Conservation (phyloP, 2,329 filamentous ascomycete genomes). For the Alternaria sp. region DNA sequence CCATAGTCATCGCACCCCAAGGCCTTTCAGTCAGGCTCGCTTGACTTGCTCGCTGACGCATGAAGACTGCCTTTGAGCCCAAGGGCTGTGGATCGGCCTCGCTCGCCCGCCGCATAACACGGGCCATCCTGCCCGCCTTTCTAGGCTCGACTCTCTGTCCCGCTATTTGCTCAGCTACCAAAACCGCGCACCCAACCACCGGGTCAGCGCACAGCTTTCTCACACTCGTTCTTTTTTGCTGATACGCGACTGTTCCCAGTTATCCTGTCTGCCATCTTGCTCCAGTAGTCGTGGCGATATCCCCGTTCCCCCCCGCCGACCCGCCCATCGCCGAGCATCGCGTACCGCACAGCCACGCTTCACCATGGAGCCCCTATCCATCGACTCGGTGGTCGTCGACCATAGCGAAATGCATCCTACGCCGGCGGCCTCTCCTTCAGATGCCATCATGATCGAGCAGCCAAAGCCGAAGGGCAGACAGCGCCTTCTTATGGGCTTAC, state of each 20-base stretch:
- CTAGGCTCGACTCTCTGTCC: constrained; percentile 20
- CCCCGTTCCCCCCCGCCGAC: constrained; percentile 26
- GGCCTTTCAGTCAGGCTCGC: neutral
- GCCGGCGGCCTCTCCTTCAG: constrained; percentile 31
- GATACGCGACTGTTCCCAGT: constrained; percentile 9
- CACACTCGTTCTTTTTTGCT: constrained; percentile 15
- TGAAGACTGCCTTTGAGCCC: constrained; percentile 2
- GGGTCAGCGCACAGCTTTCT: constrained; percentile 26
- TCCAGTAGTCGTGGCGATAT: constrained; percentile 3
- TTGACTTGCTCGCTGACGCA: constrained; percentile 7
- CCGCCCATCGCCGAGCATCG: constrained; percentile 15
- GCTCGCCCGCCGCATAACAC: constrained; percentile 23
- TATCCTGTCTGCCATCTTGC: constrained; percentile 18
- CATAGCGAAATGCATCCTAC: constrained; percentile 32
- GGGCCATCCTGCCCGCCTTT: constrained; percentile 36
- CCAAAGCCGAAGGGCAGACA: constrained; percentile 73
- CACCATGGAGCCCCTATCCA: constrained; percentile 50
- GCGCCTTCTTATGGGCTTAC: constrained; percentile 75
- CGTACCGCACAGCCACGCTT: constrained; percentile 13
- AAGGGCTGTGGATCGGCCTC: constrained; percentile 11
- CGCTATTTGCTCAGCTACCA: constrained; percentile 25
- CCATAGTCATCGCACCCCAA: neutral
- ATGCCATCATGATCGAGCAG: constrained; percentile 42
- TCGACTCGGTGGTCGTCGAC: constrained; percentile 50
- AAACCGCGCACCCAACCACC: constrained; percentile 39